phyloP scores from a whole-genome alignment of 1,284 basidiomycete genomes.

The Vanrija sp. region DNA sequence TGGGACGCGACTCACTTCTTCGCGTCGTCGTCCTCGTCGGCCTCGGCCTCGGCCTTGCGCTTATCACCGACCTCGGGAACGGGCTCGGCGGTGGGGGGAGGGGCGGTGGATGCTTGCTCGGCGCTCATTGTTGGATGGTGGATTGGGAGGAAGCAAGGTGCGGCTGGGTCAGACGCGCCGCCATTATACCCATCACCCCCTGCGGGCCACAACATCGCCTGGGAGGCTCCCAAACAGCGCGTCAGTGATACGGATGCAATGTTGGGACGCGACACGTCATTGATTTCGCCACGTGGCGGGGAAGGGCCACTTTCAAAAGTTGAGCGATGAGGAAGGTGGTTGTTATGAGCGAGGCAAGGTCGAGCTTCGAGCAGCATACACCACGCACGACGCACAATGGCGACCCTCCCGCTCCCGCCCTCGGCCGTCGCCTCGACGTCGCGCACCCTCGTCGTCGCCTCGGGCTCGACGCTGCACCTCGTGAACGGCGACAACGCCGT shows the following conservation, averaged over 20 bases:
- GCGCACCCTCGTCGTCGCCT: constrained; percentile 4
- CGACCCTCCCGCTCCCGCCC: constrained; percentile 10
- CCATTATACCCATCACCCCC: too few relatives aligned
- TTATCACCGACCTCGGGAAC: constrained; percentile 23
- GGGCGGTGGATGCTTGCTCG: constrained; percentile 7
- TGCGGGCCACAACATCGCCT: too few relatives aligned
- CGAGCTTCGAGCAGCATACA: too few relatives aligned
- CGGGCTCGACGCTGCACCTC: constrained; percentile 11
- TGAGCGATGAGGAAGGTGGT: too few relatives aligned
- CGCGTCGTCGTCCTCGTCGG: constrained; percentile 12
- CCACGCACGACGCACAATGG: neutral
- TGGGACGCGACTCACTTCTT: constrained; percentile 28
- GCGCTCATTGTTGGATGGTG: constrained; percentile 16
- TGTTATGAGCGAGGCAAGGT: too few relatives aligned
- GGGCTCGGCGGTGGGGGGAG: constrained; percentile 5
- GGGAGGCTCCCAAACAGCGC: too few relatives aligned
- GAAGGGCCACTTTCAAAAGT: too few relatives aligned
- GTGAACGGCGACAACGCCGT: constrained; percentile 1
- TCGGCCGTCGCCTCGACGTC: constrained; percentile 14
- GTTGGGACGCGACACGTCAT: too few relatives aligned
- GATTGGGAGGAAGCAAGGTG: neutral
- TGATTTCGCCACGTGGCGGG: too few relatives aligned
- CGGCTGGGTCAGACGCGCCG: too few relatives aligned
- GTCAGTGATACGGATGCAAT: too few relatives aligned
- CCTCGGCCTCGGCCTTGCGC: constrained; percentile 25